Base-by-base conservation (phyloP, 495 filamentous ascomycete species). In the Trichoderma parareesei region DNA sequence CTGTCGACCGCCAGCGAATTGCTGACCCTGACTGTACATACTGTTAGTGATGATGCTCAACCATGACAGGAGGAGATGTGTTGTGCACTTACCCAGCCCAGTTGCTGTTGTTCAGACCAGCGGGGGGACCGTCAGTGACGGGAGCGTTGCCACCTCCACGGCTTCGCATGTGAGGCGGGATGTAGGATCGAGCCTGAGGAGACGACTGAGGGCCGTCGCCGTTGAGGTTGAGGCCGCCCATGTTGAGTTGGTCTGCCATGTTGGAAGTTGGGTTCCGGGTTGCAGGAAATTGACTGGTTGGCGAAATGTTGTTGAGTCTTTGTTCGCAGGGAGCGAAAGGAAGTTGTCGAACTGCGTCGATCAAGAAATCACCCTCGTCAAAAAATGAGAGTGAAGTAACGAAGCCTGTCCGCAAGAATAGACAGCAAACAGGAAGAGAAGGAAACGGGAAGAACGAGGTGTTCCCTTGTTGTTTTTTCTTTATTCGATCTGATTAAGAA, bases 161-260 rank as follows among this genome's bases (percentile, higher is more conserved):
- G 68, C 79, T 79, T 73, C 94, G 90, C 76, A 97, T 87, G 75
- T 98, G 94, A 74, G 94, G 94, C 69, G 94, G 94, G 73, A 98
- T 96, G 81, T 98, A 98, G 60, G 94, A 87, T 69, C 90, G 90
- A 62, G 33, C 42, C 41, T 77, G 77, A 55, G 72, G 71, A 41
- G 74, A 69, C 68, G 79, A 76, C 71, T 90, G 89, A 74, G 91
- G 85, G 74, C 89, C 86, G 62, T 67, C 70, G 81, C 88, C 68
- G 59, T 88, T 84, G 69, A 97, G 81, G 74, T 82, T 88, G 72
- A 96, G 82, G 74, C 88, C 87, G 76, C 84, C 86, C 89, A 97
- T 93, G 76, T 92, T 91, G 69, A 98, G 86, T 80, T 95, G 87
- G 77, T 97, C 92, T 77, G 94, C 93, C 94, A 98, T 98, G 69